Conservation (phyloP, 495 filamentous ascomycete genomes). For the Cercophora samala region DNA sequence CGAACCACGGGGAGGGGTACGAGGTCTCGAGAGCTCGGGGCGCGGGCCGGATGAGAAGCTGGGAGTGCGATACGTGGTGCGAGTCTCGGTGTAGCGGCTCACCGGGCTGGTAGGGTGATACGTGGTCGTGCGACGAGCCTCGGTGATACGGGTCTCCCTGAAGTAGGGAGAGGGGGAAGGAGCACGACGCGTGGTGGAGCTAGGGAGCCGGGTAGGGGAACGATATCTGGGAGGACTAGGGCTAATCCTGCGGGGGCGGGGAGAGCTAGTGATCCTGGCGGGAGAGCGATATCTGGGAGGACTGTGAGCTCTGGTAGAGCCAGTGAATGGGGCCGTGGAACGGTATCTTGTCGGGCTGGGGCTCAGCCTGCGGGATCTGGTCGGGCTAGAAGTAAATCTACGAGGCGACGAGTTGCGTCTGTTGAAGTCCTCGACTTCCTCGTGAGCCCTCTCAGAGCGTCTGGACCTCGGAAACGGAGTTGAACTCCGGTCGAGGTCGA, state of each 20-base stretch:
- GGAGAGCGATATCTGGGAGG: no score
- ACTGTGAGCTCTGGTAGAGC: no score
- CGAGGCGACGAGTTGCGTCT: not conserved
- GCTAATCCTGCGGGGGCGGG: not conserved
- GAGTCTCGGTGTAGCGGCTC: not conserved
- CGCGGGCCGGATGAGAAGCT: no score
- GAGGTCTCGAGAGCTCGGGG: not conserved
- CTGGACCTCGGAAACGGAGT: not conserved
- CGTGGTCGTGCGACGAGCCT: not conserved
- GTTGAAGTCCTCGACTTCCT: not conserved
- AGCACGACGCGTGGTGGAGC: not conserved
- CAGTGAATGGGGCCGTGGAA: not conserved
- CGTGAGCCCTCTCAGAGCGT: not conserved
- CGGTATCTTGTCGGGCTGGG: not conserved
- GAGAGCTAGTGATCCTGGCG: no score
- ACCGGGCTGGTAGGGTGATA: not conserved
- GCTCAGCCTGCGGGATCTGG: not conserved
- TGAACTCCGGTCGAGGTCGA: not conserved
- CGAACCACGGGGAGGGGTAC: not conserved
- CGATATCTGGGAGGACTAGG: not conserved
- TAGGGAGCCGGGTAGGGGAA: not conserved
- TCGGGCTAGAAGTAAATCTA: not conserved
- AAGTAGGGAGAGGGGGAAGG: not conserved
- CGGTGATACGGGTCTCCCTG: not conserved
- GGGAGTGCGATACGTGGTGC: not conserved